Conservation (phyloP, 2,329 filamentous ascomycete species). For the Proliferodiscus dingleyae region DNA sequence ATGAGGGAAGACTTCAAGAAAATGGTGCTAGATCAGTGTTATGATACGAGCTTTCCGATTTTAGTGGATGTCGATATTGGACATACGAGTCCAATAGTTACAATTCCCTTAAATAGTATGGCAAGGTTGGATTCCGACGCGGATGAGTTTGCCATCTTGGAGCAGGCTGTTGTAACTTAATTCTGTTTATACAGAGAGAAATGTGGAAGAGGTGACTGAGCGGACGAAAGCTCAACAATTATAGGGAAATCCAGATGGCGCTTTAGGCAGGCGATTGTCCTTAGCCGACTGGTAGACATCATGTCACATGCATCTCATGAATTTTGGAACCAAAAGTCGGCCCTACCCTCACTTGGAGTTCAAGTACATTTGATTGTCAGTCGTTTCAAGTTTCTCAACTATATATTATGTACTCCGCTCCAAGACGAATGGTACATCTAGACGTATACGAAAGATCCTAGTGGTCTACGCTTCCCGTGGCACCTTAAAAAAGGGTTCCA, state of each 20-base stretch:
- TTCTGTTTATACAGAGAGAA: too few species aligned
- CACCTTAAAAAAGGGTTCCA: slow-evolving; percentile 62
- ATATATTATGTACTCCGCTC: not conserved
- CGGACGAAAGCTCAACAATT: too few species aligned
- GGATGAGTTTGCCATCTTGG: slow-evolving; percentile 1
- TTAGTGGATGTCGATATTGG: slow-evolving; percentile 17
- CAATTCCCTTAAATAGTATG: slow-evolving; percentile 14
- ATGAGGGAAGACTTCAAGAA: slow-evolving; percentile 4
- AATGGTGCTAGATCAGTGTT: slow-evolving; percentile 8
- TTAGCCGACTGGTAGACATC: too few species aligned
- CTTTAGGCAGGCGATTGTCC: too few species aligned
- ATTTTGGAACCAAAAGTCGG: too few species aligned
- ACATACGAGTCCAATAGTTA: slow-evolving; percentile 19
- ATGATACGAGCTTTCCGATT: slow-evolving; percentile 10
- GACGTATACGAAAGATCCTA: not conserved
- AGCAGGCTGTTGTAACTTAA: not conserved
- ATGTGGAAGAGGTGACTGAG: too few species aligned
- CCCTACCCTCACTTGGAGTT: too few species aligned
- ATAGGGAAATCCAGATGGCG: too few species aligned
- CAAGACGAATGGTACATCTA: not conserved
- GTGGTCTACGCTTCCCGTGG: slow-evolving; percentile 2
- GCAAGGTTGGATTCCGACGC: slow-evolving; percentile 10
- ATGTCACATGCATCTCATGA: too few species aligned
- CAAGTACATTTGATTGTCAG: too few species aligned
- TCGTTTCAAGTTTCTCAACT: too few species aligned